Evolutionary conservation across 345 rosid species (phyloP).

Genomic region (Salix exigua): DNA sequence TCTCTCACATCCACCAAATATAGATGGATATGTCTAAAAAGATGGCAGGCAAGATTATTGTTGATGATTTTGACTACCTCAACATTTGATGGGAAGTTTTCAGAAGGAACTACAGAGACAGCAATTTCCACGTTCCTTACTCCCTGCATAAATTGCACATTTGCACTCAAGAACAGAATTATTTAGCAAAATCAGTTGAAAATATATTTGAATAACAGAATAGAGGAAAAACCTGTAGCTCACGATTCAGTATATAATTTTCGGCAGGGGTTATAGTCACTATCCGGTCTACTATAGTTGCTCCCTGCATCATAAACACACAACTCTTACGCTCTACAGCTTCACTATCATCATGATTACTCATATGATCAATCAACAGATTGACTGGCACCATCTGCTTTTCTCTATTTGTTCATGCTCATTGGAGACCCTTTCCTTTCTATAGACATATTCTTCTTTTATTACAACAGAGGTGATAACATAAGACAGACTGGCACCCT

Average conservation of each 20-base stretch:
- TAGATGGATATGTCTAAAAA: background rate
- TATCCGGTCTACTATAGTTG: slow-evolving; percentile 80
- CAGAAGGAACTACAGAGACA: slow-evolving; percentile 35
- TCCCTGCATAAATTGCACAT: slow-evolving; percentile 49
- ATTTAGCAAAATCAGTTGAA: slow-evolving; percentile 10
- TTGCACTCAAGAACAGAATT: slow-evolving; percentile 10
- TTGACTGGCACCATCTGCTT: no score
- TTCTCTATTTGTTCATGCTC: no score
- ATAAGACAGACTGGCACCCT: background rate
- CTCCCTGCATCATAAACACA: slow-evolving; percentile 53
- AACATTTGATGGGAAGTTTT: slow-evolving; percentile 18
- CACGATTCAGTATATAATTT: slow-evolving; percentile 51
- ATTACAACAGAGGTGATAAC: background rate
- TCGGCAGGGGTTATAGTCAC: slow-evolving; percentile 65
- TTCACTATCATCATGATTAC: background rate
- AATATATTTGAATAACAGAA: slow-evolving; percentile 4
- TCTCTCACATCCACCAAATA: background rate
- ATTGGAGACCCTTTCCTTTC: background rate
- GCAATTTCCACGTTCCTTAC: slow-evolving; percentile 42
- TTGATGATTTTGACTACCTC: slow-evolving; percentile 44
- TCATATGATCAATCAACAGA: background rate
- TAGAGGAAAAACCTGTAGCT: slow-evolving; percentile 41
- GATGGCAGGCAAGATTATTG: background rate
- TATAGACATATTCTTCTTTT: background rate
- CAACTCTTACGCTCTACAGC: background rate